These are phyloP conservation scores for Zygoascus tannicola DNA, from an alignment of 805 yeast species.

Conservation along the genomic window DNA sequence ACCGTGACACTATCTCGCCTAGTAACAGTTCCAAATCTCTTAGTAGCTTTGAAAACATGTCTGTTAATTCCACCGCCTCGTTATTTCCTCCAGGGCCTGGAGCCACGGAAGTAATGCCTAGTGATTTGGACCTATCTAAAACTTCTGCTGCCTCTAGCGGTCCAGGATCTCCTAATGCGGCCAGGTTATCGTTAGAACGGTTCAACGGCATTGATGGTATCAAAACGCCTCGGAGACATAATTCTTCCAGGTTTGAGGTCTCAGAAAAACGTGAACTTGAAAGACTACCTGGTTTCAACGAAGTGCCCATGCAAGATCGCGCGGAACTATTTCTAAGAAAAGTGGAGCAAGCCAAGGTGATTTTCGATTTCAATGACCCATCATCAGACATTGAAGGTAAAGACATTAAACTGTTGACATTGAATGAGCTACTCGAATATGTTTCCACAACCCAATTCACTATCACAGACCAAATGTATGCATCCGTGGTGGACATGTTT, in stretches of 20 bases:
- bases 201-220: conserved; percentile 74
- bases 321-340: conserved; percentile 74
- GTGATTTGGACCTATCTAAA: conserved; percentile 22
- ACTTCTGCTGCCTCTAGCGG: background rate
- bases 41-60: conserved; percentile 8
- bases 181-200: conserved; percentile 45
- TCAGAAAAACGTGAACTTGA: conserved; percentile 53
- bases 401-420: conserved; percentile 77
- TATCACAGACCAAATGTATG: conserved; percentile 85
- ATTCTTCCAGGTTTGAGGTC: conserved; percentile 85
- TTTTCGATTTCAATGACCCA: conserved; percentile 92
- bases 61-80: conserved; percentile 5
- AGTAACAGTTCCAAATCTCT: conserved; percentile 4
- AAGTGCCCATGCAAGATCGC: conserved; percentile 75
- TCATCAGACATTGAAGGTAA: conserved; percentile 86
- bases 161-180: conserved; percentile 24
- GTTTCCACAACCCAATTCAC: conserved; percentile 73
- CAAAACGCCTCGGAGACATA: conserved; percentile 80
- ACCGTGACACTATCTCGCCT: conserved; percentile 1
- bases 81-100: conserved; percentile 26
- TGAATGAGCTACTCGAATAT: conserved; percentile 84
- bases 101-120: conserved; percentile 30
- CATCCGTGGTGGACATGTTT: conserved; percentile 83
- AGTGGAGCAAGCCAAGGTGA: conserved; percentile 86
- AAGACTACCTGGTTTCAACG: conserved; percentile 79